Base-by-base conservation (phyloP, 148 eudicot genomes). In the Camellia lanceoleosa region DNA sequence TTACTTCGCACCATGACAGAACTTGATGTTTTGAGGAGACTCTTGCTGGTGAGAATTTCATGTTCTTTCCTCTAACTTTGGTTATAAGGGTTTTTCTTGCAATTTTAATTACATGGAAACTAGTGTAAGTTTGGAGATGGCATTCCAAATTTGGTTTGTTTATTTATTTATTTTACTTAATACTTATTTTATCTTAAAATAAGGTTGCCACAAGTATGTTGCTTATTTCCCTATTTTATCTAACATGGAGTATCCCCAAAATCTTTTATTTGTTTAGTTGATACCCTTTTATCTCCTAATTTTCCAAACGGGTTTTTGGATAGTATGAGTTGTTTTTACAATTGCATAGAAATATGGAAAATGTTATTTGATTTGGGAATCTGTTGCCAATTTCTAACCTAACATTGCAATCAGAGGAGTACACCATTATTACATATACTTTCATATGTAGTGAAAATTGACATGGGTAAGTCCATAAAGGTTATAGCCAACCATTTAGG, bases 11-110 rank as follows among this genome's bases (percentile, higher is more conserved):
- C 80, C 98, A 96, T 85, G 99, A 96, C 83, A 87, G 75, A 80
- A 83, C 76, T 56, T 92, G 98, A 5, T 96, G 99, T 85, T 93
- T 96, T 78, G 98, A 96, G 87, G 98, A 96, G 83, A 96, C 99
- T 59, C 84, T 92, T 49, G 77, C 90, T 63, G 99, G 99, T 93
- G 61, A 84, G 86, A 41, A 59, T 67, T 42, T 64, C 2, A 30
- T 78, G 15, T 19, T 23, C 56, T 68, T 18, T 74, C 18, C 15
- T 5, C 38, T 67, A 30, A 15, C 43, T 68, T 68, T 68, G 66
- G 62, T 44, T 68, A 38, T 65, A 14, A 3, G n/a, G n/a, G 13
- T 13, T 56, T 49, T 19, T 41, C 5, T 68, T 38, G 61, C 19
- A 23, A 70, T 59, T 70, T 63, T 52, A 14, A 7, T 30, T 20